Evolutionary conservation across 371 early-diverging fungal genomes (phyloP), one percentile per base, ranked within the genome.

Genomic region (Circinella minor): DNA sequence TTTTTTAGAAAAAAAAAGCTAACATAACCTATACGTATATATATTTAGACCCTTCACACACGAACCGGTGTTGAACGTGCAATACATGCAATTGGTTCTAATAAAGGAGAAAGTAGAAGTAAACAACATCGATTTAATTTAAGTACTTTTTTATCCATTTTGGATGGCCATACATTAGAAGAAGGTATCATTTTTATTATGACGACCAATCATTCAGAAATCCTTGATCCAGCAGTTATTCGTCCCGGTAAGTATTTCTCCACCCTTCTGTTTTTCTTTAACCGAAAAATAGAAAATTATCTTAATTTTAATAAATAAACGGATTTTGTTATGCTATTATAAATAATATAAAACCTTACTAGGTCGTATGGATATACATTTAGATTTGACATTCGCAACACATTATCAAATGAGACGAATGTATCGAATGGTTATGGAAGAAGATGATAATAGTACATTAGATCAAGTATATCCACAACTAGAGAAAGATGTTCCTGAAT

Each of bases 181-280:
- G 92, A 93, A 61, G 92, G 93, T 10, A 85, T 86, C 38, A 81
- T 92, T 36, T 86, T 92, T 68, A 88, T 93, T 67, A 95, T 96
- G 95, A 95, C 97, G 4, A 93, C 93, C 4, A 95, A 96, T 81
- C 92, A 92, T 73, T 88, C 91, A 51, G 93, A 94, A 60, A 78
- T 84, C 43, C 84, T 96, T 46, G 95, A 95, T 77, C 93, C 94
- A 4, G 96, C 95, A 3, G 78, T 95, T 57, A 91, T 94, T 66
- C 86, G 96, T 27, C 93, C 95, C 59, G 96, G 77, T 77, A 69
- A 18, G 54, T 0, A 7, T 13, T 51, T 13, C 27, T 27, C 27
- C 27, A 27, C 27, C 27, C 27, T 27, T 27, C 27, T 2, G 0
- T 27, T 27, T 0, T 27, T 27, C 27, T 2, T 27, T 27, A 2